These are phyloP conservation scores for Orbilia brochopaga DNA, from an alignment of 2,329 filamentous ascomycete genomes.

Conservation along the genomic window DNA sequence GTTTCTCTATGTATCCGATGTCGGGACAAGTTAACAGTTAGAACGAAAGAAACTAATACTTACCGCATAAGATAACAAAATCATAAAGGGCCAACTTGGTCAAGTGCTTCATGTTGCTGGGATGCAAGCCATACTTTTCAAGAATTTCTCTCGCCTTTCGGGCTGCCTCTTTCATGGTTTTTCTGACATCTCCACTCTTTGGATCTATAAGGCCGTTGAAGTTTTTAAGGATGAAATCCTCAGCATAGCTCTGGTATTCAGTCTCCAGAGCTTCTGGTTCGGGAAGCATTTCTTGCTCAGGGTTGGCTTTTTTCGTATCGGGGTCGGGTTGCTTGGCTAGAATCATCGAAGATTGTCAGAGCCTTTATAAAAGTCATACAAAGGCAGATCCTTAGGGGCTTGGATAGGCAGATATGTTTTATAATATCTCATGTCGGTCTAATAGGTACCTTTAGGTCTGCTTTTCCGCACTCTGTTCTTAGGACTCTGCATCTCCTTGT, in stretches of 20 bases:
- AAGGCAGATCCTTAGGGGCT: no score
- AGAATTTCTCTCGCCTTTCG: constrained; percentile 18
- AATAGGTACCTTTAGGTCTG: no score
- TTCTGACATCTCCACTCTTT: constrained; percentile 2
- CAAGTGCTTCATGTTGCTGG: constrained; percentile 14
- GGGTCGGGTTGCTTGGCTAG: no score
- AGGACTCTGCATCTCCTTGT: constrained; percentile 5
- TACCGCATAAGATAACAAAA: constrained; percentile 30
- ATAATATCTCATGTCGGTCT: no score
- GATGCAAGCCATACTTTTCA: constrained; percentile 18
- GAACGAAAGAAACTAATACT: no score
- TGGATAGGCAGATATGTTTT: no score
- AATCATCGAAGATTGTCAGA: no score
- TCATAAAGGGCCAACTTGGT: constrained; percentile 24
- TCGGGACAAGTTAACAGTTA: no score
- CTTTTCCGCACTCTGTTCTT: no score
- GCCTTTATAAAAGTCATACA: no score
- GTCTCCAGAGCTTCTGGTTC: constrained; percentile 10
- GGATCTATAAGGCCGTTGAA: constrained; percentile 22
- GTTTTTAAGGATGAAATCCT: constrained; percentile 19
- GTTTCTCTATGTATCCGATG: not conserved
- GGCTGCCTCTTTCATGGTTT: constrained; percentile 16
- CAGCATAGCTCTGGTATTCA: constrained; percentile 17
- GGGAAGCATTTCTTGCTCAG: constrained; percentile 2
- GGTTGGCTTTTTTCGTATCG: not conserved